phyloP scores from a whole-genome alignment of 228 moss, liverwort and hornwort genomes.

The Sphagnum fallax region DNA sequence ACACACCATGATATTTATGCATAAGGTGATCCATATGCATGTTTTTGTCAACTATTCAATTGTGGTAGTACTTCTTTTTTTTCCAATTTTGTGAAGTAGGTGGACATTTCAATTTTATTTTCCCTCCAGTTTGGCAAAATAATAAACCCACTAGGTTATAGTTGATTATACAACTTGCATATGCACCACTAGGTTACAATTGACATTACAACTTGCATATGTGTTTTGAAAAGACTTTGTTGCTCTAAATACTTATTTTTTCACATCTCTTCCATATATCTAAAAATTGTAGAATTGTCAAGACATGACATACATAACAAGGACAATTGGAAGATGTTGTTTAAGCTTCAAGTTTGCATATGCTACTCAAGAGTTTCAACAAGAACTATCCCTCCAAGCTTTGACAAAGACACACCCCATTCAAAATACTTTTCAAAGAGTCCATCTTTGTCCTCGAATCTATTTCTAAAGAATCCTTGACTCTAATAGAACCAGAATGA shows the following conservation, averaged over 20 bases:
- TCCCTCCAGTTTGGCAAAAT: conserved; percentile 64
- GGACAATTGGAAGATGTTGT: conserved; percentile 70
- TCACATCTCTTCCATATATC: not conserved
- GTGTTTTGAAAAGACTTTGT: no score
- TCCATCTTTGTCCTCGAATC: conserved; percentile 91
- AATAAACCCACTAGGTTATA: not conserved
- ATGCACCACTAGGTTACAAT: no score
- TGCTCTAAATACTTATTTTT: not conserved
- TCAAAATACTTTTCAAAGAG: conserved; percentile 59
- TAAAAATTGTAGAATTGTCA: not conserved
- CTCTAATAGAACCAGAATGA: conserved; percentile 38
- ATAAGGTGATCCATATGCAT: no score
- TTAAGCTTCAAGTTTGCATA: conserved; percentile 74
- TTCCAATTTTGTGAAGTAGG: no score
- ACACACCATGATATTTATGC: no score
- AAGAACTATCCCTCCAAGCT: conserved; percentile 82
- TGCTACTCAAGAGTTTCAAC: conserved; percentile 78
- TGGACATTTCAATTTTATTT: conserved; percentile 14
- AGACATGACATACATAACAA: conserved; percentile 57
- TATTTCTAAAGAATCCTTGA: conserved; percentile 81
- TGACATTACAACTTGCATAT: no score
- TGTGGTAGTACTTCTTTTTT: no score
- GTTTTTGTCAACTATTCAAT: no score
- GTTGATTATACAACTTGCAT: no score
- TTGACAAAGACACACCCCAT: conserved; percentile 41